Percentiles rank a stretch among this genome's conserved stretches.
Evolutionary conservation across 164 flowering plant species (phyloP).

Genomic region (Kingdonia uniflora): DNA sequence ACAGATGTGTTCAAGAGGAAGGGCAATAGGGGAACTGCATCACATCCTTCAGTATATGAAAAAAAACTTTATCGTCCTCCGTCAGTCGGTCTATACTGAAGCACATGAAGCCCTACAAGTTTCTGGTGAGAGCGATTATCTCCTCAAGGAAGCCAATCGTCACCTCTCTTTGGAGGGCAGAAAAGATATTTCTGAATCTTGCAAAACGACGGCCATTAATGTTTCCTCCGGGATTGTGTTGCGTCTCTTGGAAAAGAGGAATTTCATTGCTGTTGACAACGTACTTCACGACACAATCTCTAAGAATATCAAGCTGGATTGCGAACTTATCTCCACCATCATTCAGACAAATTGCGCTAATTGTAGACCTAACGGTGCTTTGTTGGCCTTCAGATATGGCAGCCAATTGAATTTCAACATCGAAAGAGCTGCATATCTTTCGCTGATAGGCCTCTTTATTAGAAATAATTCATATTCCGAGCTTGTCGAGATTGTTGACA

Average conservation of each 20-base stretch:
- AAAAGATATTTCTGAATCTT: no score
- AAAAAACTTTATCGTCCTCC: no score
- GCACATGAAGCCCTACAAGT: no score
- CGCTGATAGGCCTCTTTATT: conserved; percentile 43
- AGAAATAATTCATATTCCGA: conserved; percentile 31
- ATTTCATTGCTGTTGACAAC: conserved; percentile 44
- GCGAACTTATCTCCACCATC: conserved; percentile 32
- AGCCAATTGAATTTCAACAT: conserved; percentile 29
- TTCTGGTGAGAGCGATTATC: no score
- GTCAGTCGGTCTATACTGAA: no score
- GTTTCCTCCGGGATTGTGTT: conserved; percentile 18
- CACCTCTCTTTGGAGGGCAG: neutral
- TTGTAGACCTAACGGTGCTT: conserved; percentile 37
- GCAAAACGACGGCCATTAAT: no score
- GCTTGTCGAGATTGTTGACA: conserved; percentile 39
- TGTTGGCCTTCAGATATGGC: conserved; percentile 49
- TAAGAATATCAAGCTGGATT: conserved; percentile 26
- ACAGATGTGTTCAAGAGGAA: no score
- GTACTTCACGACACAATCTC: conserved; percentile 29
- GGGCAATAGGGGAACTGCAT: no score
- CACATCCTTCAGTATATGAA: no score
- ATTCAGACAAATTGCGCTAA: conserved; percentile 35
- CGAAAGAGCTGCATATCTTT: conserved; percentile 41
- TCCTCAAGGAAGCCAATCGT: no score
- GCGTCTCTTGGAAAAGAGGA: conserved; percentile 33